Percentiles rank a stretch among this genome's conserved stretches.
Evolutionary conservation across 257 asterid genomes (phyloP).

Genomic region (Voacanga thouarsii): DNA sequence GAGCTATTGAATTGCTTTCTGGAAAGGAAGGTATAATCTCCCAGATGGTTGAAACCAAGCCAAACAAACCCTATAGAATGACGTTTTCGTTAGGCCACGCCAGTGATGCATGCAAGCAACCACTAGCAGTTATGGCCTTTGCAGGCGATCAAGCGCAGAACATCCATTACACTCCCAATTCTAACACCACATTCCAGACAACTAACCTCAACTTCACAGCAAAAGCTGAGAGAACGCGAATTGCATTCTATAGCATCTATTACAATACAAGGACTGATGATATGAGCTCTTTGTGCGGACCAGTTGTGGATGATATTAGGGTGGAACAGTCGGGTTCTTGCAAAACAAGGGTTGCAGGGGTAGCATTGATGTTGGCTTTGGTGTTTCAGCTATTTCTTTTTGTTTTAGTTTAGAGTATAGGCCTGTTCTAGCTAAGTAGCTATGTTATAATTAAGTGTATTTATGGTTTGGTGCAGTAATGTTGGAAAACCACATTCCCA

Average conservation of each 20-base stretch:
- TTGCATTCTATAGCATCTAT: conserved; percentile 82
- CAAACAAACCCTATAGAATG: conserved; percentile 58
- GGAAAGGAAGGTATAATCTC: conserved; percentile 95
- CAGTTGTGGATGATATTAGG: conserved; percentile 86
- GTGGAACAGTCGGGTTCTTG: conserved; percentile 49
- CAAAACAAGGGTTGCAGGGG: conserved; percentile 19
- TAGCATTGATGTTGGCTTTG: conserved; percentile 29
- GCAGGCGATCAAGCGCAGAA: conserved; percentile 68
- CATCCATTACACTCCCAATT: conserved; percentile 49
- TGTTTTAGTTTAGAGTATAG: conserved; percentile 9
- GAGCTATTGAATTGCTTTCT: conserved; percentile 78
- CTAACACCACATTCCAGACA: conserved; percentile 53
- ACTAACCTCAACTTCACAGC: conserved; percentile 70
- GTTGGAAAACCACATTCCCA: conserved; percentile 7
- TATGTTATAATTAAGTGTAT: conserved; percentile 1
- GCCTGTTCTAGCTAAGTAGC: not conserved
- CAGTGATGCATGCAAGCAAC: conserved; percentile 70
- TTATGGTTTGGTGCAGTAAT: conserved; percentile 5
- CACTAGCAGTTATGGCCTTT: conserved; percentile 85
- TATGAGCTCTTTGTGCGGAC: conserved; percentile 90
- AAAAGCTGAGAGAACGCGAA: conserved; percentile 75
- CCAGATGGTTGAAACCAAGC: conserved; percentile 85
- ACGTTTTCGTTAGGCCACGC: conserved; percentile 80
- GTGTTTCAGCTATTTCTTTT: conserved; percentile 19
- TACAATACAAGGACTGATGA: conserved; percentile 93